Base-by-base conservation (phyloP, 1,139 yeast species). In the Yamadazyma pseudoaaseri region DNA sequence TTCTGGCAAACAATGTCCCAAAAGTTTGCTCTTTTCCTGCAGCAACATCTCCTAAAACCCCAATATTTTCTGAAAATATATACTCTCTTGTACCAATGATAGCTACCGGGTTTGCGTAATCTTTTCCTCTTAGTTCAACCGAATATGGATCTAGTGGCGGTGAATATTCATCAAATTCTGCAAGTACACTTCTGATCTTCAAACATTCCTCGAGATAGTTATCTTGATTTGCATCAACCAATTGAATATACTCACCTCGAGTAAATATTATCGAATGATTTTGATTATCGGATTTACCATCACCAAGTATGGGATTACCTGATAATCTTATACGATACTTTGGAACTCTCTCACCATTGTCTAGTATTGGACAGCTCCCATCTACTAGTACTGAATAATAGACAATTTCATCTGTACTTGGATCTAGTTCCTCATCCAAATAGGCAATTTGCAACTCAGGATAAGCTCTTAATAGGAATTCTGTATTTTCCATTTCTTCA, bases 21-120 rank as follows among this genome's bases (percentile, higher is more conserved):
- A 74, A 74, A 1, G 79, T 73, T 52, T 73, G 79, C 44, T 74
- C 80, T 39, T 74, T 74, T 4, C 78, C 79, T 6, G 79, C 79
- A 0, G 80, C 79, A 31, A 74, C 67, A 49, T 74, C 80, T 6
- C 79, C 79, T 26, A 74, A 52, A 15, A 74, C 64, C 3, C 80
- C 79, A 35, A 70, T 64, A 44, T 73, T 74, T 44, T 74, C 79
- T 0, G 78, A 72, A 39, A 73, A 74, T 10, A 74, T 72, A 41
- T 74, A 74, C 41, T 74, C 80, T 39, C 80, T 54, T 0, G 79
- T 70, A 5, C 79, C 79, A 34, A 74, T 62, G 29, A 74, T 74
- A 1, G 79, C 80, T 24, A 73, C 78, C 0, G 79, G 79, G 37
- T 57, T 57, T 2, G 58, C 49, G 35, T 56, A 44, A 17, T 49